Evolutionary conservation across 345 rosid genomes (phyloP).

Genomic region (Ceriops tagal): DNA sequence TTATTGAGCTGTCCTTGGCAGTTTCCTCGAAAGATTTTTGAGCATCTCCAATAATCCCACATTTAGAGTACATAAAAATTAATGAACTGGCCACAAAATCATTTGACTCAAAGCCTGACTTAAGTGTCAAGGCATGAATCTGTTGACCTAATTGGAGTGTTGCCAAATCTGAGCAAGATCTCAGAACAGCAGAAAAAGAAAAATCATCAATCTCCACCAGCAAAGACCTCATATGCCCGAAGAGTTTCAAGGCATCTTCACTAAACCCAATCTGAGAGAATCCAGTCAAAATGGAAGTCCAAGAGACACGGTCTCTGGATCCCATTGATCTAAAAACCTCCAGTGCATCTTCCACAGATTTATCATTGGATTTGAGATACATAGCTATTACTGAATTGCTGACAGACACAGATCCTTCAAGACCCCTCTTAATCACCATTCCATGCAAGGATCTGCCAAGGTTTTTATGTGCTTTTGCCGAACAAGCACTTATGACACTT

Average conservation of each 20-base stretch:
- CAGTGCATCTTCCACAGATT: slow-evolving; percentile 50
- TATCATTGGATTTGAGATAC: slow-evolving; percentile 49
- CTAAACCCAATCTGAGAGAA: slow-evolving; percentile 52
- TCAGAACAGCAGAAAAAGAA: slow-evolving; percentile 67
- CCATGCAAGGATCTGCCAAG: slow-evolving; percentile 58
- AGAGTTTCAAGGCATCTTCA: slow-evolving; percentile 54
- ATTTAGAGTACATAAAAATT: slow-evolving; percentile 75
- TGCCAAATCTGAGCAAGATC: slow-evolving; percentile 76
- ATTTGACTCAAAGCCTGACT: slow-evolving; percentile 52
- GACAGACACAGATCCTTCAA: slow-evolving; percentile 48
- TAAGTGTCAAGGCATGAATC: slow-evolving; percentile 50
- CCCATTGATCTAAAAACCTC: slow-evolving; percentile 48
- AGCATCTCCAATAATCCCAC: slow-evolving; percentile 63
- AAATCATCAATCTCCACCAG: slow-evolving; percentile 54
- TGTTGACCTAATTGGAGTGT: slow-evolving; percentile 65
- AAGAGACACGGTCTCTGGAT: slow-evolving; percentile 61
- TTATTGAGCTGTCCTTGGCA: slow-evolving; percentile 44
- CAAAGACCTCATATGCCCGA: slow-evolving; percentile 44
- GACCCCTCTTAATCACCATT: slow-evolving; percentile 60
- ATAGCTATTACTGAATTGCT: slow-evolving; percentile 58
- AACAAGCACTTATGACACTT: slow-evolving; percentile 55
- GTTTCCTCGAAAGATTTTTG: slow-evolving; percentile 52
- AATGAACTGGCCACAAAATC: slow-evolving; percentile 71
- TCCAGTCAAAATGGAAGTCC: slow-evolving; percentile 71
- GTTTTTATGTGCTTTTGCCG: slow-evolving; percentile 29